Percentiles rank a stretch among this genome's conserved stretches.
Conservation (phyloP, 2,329 filamentous ascomycete genomes). For the Pseudonectria foliicola region DNA sequence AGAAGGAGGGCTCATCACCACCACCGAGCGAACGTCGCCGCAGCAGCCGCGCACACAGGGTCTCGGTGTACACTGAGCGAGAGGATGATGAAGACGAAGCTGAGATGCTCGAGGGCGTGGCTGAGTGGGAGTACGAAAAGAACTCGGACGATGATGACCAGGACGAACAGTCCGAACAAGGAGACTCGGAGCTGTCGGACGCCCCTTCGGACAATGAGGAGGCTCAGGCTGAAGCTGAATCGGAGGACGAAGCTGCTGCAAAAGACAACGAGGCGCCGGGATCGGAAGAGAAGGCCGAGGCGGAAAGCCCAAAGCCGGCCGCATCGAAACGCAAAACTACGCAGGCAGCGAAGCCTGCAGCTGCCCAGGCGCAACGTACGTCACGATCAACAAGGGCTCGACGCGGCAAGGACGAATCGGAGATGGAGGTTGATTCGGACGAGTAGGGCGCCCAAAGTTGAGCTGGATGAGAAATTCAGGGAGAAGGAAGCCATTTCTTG, state of each 20-base stretch:
- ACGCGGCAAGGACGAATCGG: conserved; percentile 21
- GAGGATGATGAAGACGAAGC: conserved; percentile 52
- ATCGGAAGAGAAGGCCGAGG: background rate
- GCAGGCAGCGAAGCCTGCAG: conserved; percentile 12
- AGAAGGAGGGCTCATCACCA: conserved; percentile 21
- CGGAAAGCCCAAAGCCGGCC: conserved; percentile 4
- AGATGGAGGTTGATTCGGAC: conserved; percentile 28
- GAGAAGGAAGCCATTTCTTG: too few species aligned
- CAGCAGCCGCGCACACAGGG: conserved; percentile 44
- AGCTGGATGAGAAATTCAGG: too few species aligned
- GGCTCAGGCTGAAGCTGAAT: conserved; percentile 15
- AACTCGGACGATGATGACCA: conserved; percentile 25
- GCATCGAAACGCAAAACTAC: conserved; percentile 17
- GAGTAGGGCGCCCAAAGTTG: too few species aligned
- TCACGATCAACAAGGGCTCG: conserved; percentile 20
- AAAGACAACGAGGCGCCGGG: conserved; percentile 7
- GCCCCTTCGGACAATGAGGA: conserved; percentile 7
- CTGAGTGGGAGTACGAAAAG: conserved; percentile 49
- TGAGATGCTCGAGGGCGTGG: conserved; percentile 55
- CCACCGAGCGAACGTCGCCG: conserved; percentile 43
- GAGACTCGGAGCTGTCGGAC: conserved; percentile 3
- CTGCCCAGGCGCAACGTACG: conserved; percentile 14
- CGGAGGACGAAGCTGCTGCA: conserved; percentile 11
- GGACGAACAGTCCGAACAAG: conserved; percentile 9
- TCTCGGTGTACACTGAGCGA: conserved; percentile 47